Evolutionary conservation across 2,329 filamentous ascomycete species (phyloP).

Genomic region (Leptoxyphium fumago): DNA sequence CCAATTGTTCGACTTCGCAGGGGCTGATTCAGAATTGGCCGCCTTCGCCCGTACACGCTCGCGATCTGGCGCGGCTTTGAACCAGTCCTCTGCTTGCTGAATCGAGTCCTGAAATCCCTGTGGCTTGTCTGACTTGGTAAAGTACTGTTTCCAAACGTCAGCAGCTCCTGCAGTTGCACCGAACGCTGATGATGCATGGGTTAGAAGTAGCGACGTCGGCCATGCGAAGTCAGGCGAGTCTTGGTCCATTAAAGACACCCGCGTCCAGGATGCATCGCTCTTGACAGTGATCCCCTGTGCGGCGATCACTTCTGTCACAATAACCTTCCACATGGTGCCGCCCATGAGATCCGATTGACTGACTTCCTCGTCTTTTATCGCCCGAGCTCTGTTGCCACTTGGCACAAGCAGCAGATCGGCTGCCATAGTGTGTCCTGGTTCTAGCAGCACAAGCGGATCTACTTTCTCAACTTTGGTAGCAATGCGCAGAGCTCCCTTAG

Average conservation of each 20-base stretch:
- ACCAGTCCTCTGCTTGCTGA: constrained; percentile 16
- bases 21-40: neutral
- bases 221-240: constrained; percentile 6
- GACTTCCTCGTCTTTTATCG: neutral
- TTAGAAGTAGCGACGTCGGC: constrained; percentile 12
- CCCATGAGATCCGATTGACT: neutral
- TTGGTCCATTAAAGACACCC: neutral
- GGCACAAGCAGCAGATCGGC: neutral
- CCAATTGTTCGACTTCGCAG: neutral
- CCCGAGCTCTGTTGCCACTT: neutral
- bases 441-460: neutral
- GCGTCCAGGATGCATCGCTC: constrained; percentile 1
- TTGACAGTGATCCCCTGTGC: constrained; percentile 5
- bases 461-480: neutral
- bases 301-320: constrained; percentile 2
- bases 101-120: constrained; percentile 19
- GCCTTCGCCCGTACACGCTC: constrained; percentile 8
- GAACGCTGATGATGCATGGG: neutral
- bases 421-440: neutral
- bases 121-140: constrained; percentile 5
- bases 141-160: constrained; percentile 13
- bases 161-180: neutral
- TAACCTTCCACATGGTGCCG: constrained; percentile 1
- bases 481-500: constrained; percentile 1
- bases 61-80: constrained; percentile 7